Conservation (phyloP, 208 protist species). For the Leishmania martiniquensis region DNA sequence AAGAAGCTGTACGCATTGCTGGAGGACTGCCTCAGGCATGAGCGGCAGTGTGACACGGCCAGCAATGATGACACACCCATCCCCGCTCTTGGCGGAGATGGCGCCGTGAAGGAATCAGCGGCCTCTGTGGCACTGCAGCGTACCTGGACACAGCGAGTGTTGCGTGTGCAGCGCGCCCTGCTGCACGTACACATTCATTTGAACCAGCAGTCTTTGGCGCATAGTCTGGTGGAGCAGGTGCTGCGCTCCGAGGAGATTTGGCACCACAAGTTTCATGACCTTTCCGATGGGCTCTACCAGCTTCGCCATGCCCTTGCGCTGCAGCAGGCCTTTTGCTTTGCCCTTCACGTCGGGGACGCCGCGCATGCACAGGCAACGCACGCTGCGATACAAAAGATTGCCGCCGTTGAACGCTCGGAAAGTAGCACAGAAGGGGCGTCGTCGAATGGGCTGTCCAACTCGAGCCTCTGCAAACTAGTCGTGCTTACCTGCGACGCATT, state of each 20-base stretch:
- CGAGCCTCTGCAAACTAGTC: slow-evolving; percentile 11
- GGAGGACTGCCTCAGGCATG: slow-evolving; percentile 44
- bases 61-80: background rate
- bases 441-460: slow-evolving; percentile 11
- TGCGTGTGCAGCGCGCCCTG: slow-evolving; percentile 63
- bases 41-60: slow-evolving; percentile 8
- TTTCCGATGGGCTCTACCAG: slow-evolving; percentile 29
- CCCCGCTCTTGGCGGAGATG: background rate
- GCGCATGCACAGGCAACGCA: slow-evolving; percentile 17
- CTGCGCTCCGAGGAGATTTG: slow-evolving; percentile 36
- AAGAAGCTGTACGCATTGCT: slow-evolving; percentile 59
- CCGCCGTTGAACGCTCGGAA: background rate
- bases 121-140: slow-evolving; percentile 7
- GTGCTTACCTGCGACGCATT: slow-evolving; percentile 26
- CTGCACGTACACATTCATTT: slow-evolving; percentile 58
- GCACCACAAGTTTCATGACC: slow-evolving; percentile 15
- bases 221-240: slow-evolving; percentile 46
- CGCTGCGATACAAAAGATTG: background rate
- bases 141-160: slow-evolving; percentile 40
- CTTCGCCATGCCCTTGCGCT: slow-evolving; percentile 38
- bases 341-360: slow-evolving; percentile 34
- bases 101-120: background rate
- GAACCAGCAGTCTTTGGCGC: slow-evolving; percentile 59
- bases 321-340: slow-evolving; percentile 46
- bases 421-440: background rate